Conservation (phyloP, 179 eudicot genomes). For the Vitellaria paradoxa region DNA sequence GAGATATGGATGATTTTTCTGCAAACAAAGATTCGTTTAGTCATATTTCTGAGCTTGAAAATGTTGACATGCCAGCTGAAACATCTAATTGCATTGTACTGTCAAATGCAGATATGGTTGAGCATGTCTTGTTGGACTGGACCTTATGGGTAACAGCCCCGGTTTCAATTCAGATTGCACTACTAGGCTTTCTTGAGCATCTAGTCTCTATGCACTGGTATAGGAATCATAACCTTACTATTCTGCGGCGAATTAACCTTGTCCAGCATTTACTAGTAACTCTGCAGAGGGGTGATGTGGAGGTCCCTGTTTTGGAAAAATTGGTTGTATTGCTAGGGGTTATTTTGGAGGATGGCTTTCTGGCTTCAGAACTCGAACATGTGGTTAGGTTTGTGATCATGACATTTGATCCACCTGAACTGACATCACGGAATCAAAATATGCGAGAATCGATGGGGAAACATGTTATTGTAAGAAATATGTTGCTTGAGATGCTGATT, state of each 20-base stretch:
- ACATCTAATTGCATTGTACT: slow-evolving; percentile 92
- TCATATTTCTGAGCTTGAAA: slow-evolving; percentile 91
- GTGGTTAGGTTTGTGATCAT: slow-evolving; percentile 94
- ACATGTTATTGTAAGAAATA: slow-evolving; percentile 97
- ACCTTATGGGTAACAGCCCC: slow-evolving; percentile 97
- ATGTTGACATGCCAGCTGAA: slow-evolving; percentile 65
- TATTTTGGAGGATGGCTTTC: slow-evolving; percentile 89
- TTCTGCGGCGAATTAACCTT: slow-evolving; percentile 87
- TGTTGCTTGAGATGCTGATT: slow-evolving; percentile 97
- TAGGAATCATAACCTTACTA: slow-evolving; percentile 90
- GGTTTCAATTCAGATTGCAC: slow-evolving; percentile 85
- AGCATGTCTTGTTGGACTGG: slow-evolving; percentile 97
- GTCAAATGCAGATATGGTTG: slow-evolving; percentile 98
- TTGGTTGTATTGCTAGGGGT: slow-evolving; percentile 91
- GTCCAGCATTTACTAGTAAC: slow-evolving; percentile 97
- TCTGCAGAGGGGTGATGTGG: slow-evolving; percentile 96
- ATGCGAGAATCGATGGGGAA: slow-evolving; percentile 93
- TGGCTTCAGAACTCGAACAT: slow-evolving; percentile 85
- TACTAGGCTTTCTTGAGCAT: slow-evolving; percentile 92
- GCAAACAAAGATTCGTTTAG: slow-evolving; percentile 78
- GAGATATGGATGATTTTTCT: slow-evolving; percentile 91
- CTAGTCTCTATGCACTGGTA: slow-evolving; percentile 97
- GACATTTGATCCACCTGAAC: slow-evolving; percentile 96
- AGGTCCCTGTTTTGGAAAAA: slow-evolving; percentile 93
- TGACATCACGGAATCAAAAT: slow-evolving; percentile 49